Evolutionary conservation across 306 rosid species (phyloP).

Genomic region (Vicia villosa): DNA sequence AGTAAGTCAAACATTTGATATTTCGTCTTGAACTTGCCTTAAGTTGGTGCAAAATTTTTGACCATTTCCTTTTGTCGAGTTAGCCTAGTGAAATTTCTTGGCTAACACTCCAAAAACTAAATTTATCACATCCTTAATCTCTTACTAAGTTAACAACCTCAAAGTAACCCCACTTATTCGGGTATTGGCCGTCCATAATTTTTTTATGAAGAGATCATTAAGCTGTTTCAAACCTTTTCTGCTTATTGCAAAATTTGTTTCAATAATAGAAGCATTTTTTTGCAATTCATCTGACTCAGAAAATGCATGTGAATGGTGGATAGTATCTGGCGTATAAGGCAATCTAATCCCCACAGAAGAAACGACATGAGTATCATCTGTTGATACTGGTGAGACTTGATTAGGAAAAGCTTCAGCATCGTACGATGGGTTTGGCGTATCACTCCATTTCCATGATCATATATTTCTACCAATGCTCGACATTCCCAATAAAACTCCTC

Average conservation of each 20-base stretch:
- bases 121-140: too few species aligned
- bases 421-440: slow-evolving; percentile 95
- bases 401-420: slow-evolving; percentile 98
- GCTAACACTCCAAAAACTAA: too few species aligned
- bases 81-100: too few species aligned
- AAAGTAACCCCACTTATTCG: too few species aligned
- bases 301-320: slow-evolving; percentile 41
- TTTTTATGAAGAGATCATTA: slow-evolving; percentile 61
- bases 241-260: slow-evolving; percentile 46
- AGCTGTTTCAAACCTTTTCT: slow-evolving; percentile 65
- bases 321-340: slow-evolving; percentile 59
- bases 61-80: too few species aligned
- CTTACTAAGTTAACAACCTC: too few species aligned
- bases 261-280: slow-evolving; percentile 56
- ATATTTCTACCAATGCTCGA: slow-evolving; percentile 95
- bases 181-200: too few species aligned
- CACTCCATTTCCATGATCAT: slow-evolving; percentile 90
- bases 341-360: slow-evolving; percentile 51
- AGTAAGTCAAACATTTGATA: too few species aligned
- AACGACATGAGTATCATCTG: slow-evolving; percentile 63
- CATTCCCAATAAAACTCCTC: slow-evolving; percentile 97
- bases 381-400: slow-evolving; percentile 60
- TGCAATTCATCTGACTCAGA: slow-evolving; percentile 58
- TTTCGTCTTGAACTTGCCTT: too few species aligned
- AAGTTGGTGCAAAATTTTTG: too few species aligned